Base-by-base conservation (phyloP, 129 eudicot species). In the Logfia minima region DNA sequence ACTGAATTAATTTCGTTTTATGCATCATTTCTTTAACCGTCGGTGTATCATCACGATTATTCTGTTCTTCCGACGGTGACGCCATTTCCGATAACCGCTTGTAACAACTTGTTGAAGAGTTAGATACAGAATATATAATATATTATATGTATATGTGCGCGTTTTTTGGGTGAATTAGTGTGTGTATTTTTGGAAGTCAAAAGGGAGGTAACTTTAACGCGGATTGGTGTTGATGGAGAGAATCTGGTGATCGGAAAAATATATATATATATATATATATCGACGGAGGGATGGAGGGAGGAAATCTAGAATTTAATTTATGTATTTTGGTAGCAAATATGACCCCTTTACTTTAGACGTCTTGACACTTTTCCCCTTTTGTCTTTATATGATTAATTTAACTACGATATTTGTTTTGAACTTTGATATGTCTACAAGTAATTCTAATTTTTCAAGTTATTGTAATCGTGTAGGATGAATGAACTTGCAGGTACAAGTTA, bases 1-100 rank as follows among this genome's bases (percentile, higher is more conserved):
- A 94, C 74, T 94, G 96, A 2, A 94, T 86, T 0, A 78, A 45
- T 77, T 94, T 94, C 18, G 93, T 94, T 85, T 82, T 87, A 84
- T 94, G 92, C 73, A 87, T 81, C 92, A 81, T 26, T 70, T 80
- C 88, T 56, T 79, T 70, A 31, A 67, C 83, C 53, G 71, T 68
- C 34, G 76, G 75, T 0, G 76, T 29, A 22, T 81, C 80, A 10
- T 60, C 75, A 9, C 56, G 80, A 11, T 74, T 55, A 32, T 9
- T 66, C 37, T 77, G 81, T 23, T 90, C 89, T 48, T 87, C 90
- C 32, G 83, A 48, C 75, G 37, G 19, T 60, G 85, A 41, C 66
- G 85, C 81, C 90, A 86, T 86, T 68, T 61, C 65, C 79, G 75
- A 67, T 16, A 73, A 23, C 55, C 60, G 34, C 55, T 68, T 67